Conservation (phyloP, 75 land plant species). For the Larix kaempferi region DNA sequence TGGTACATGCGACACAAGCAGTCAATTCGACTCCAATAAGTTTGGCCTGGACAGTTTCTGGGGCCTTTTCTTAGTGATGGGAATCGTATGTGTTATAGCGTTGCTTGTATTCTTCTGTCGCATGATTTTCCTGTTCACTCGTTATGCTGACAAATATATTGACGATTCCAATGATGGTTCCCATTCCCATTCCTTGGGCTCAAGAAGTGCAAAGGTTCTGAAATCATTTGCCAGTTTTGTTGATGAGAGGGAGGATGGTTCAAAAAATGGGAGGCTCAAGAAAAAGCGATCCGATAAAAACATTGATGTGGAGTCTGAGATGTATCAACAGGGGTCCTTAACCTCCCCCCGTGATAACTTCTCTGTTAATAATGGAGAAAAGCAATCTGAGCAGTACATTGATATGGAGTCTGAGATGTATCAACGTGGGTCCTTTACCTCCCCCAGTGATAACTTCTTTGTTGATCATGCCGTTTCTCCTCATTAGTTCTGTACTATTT, state of each 20-base stretch:
- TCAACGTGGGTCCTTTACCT: no score
- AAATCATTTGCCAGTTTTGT: constrained; percentile 35
- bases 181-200: neutral
- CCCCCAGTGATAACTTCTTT: no score
- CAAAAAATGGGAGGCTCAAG: constrained; percentile 1
- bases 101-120: constrained; percentile 42
- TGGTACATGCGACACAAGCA: constrained; percentile 24
- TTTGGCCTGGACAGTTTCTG: constrained; percentile 70
- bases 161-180: neutral
- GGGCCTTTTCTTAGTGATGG: constrained; percentile 82
- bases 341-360: no score
- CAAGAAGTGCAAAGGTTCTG: constrained; percentile 19
- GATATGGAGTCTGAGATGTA: neutral
- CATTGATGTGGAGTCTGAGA: neutral
- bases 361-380: neutral
- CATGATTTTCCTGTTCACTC: constrained; percentile 29
- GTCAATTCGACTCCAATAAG: constrained; percentile 35
- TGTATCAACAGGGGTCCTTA: no score
- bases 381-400: no score
- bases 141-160: neutral
- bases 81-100: constrained; percentile 57
- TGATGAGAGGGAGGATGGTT: constrained; percentile 39
- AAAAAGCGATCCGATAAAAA: neutral
- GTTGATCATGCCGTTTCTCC: no score
- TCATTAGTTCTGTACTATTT: no score